Conservation (phyloP, 257 asterid genomes). For the Solanum virginianum region DNA sequence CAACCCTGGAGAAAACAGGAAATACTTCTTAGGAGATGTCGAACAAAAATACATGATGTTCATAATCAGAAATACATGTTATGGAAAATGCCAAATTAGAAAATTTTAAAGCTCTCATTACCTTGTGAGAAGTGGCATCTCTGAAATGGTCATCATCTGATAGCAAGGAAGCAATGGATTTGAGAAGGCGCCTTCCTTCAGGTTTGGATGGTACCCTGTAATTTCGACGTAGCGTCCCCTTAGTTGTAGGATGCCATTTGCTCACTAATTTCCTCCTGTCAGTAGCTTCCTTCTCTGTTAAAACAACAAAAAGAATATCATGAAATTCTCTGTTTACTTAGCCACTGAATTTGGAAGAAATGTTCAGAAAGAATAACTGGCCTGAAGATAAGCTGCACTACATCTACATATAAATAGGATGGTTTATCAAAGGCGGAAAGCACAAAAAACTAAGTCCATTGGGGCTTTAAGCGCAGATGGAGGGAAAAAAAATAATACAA, state of each 20-base stretch:
- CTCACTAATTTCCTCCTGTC: constrained; percentile 71
- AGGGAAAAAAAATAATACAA: not conserved
- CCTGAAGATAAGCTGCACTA: not conserved
- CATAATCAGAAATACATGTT: not conserved
- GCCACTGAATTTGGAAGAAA: not conserved
- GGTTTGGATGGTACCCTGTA: constrained; percentile 75
- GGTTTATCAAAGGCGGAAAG: not conserved
- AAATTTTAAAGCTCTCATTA: not conserved
- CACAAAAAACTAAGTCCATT: not conserved
- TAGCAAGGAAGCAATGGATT: constrained; percentile 62
- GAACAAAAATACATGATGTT: not conserved
- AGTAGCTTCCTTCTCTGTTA: constrained; percentile 74
- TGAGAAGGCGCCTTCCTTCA: constrained; percentile 78
- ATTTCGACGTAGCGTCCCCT: constrained; percentile 84
- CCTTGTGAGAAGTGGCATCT: constrained; percentile 98
- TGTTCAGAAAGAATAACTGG: not conserved
- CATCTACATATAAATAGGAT: not conserved
- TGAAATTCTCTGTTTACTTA: not conserved
- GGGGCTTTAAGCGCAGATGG: not conserved
- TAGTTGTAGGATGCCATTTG: constrained; percentile 98
- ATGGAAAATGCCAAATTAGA: not conserved
- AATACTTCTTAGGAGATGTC: not conserved
- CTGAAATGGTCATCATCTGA: constrained; percentile 91
- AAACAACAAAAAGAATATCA: constrained; percentile 3
- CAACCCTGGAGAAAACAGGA: constrained; percentile 47